Conservation (phyloP, 2,329 filamentous ascomycete genomes). For the Diaporthe destruens region DNA sequence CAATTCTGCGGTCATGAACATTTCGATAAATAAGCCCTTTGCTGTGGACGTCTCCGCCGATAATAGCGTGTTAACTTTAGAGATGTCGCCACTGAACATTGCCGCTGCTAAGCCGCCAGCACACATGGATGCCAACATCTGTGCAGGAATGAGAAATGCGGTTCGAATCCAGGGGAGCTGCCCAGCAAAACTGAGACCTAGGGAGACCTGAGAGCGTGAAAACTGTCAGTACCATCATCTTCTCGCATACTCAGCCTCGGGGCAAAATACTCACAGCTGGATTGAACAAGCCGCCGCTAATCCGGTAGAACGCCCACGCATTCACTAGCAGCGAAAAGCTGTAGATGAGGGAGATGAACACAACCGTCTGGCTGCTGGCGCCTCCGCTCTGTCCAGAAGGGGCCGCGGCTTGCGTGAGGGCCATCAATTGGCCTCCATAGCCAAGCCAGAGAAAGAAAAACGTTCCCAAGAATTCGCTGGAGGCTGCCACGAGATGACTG, state of each 20-base stretch:
- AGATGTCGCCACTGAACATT: background rate
- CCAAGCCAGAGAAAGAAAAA: slow-evolving; percentile 16
- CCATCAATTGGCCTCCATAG: slow-evolving; percentile 11
- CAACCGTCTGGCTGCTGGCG: slow-evolving; percentile 12
- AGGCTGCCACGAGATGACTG: background rate
- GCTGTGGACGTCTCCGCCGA: background rate
- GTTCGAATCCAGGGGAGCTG: background rate
- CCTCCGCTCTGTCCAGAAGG: background rate
- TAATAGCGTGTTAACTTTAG: background rate
- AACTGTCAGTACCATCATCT: background rate
- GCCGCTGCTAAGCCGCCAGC: background rate
- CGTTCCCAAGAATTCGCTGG: background rate
- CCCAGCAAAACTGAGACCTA: background rate
- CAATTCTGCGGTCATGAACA: slow-evolving; percentile 17
- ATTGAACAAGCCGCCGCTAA: slow-evolving; percentile 6
- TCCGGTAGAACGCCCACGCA: slow-evolving; percentile 19
- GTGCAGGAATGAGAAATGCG: background rate
- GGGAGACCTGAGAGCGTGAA: background rate
- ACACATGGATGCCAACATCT: slow-evolving; percentile 10
- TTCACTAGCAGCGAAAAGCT: slow-evolving; percentile 5
- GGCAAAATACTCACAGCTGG: background rate
- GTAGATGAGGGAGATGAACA: slow-evolving; percentile 7
- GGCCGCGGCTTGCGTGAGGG: background rate
- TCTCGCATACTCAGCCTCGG: background rate
- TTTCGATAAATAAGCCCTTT: slow-evolving; percentile 8